A percentile compares a stretch with the other conserved stretches of the same genome.
phyloP scores from a whole-genome alignment of 768 basidiomycete species.

The Amylocystis lapponica region DNA sequence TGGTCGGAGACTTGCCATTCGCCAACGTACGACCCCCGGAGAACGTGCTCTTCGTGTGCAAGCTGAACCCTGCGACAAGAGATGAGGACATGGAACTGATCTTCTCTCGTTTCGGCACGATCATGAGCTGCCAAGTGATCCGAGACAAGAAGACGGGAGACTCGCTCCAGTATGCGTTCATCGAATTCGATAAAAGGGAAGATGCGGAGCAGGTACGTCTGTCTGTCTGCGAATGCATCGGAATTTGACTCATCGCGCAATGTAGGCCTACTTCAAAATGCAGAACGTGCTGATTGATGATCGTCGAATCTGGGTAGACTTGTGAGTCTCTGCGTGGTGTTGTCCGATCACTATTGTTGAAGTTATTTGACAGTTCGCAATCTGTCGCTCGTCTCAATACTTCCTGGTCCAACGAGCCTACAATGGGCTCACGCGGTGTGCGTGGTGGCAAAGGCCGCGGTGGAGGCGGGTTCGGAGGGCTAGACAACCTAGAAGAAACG shows the following conservation, averaged over 20 bases:
- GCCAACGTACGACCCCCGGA: constrained; percentile 97
- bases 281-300: constrained; percentile 98
- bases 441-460: constrained; percentile 24
- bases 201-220: constrained; percentile 83
- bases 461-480: constrained; percentile 55
- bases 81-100: constrained; percentile 97
- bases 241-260: not conserved
- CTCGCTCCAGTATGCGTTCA: constrained; percentile 95
- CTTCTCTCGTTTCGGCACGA: constrained; percentile 90
- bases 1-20: constrained; percentile 98
- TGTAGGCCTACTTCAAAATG: constrained; percentile 98
- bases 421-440: constrained; percentile 37
- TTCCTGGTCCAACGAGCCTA: constrained; percentile 75
- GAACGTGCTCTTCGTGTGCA: constrained; percentile 98
- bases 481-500: constrained; percentile 71
- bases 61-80: constrained; percentile 90
- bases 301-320: constrained; percentile 97
- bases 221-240: not conserved
- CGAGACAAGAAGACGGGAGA: constrained; percentile 95
- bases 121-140: constrained; percentile 97
- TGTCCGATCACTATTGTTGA: constrained; percentile 3
- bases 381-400: constrained; percentile 87
- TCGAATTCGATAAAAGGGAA: constrained; percentile 92
- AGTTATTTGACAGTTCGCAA: constrained; percentile 59
- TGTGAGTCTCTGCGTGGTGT: constrained; percentile 50